These are phyloP conservation scores for Debaryomyces psychrophilus DNA, from an alignment of 1,139 yeast genomes.

Conservation along the genomic window DNA sequence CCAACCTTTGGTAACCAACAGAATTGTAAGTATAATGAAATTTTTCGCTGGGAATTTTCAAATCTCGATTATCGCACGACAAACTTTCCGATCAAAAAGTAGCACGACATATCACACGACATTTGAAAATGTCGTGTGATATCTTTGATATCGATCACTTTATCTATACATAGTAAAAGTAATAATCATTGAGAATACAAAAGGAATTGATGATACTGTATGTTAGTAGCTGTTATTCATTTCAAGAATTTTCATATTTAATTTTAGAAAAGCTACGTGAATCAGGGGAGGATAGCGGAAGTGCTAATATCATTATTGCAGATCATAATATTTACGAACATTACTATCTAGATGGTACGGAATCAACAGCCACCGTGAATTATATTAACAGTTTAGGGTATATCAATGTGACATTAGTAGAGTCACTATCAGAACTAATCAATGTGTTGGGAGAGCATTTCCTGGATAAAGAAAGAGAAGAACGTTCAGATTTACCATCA, in stretches of 20 bases:
- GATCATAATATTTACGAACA: constrained; percentile 12
- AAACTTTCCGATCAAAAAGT: background rate
- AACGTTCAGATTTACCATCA: background rate
- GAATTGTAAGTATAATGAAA: background rate
- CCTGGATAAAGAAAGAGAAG: background rate
- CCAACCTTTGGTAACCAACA: background rate
- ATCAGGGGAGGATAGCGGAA: background rate
- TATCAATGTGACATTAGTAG: constrained; percentile 13
- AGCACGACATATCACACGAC: constrained; percentile 4
- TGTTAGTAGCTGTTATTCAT: background rate
- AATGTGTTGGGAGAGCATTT: constrained; percentile 4
- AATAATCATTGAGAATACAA: constrained; percentile 32
- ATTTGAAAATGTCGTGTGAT: constrained; percentile 6
- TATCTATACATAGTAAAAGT: constrained; percentile 43
- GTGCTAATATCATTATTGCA: constrained; percentile 14
- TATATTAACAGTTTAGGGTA: constrained; percentile 8
- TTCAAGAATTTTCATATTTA: constrained; percentile 7
- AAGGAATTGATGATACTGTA: constrained; percentile 58
- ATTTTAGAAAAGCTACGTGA: constrained; percentile 3
- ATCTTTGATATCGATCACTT: constrained; percentile 37
- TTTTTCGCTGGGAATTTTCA: constrained; percentile 6
- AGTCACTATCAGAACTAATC: constrained; percentile 14
- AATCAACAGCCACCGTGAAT: constrained; percentile 5
- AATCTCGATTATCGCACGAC: constrained; percentile 4
- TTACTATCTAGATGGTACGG: background rate